Base-by-base conservation (phyloP, 495 filamentous ascomycete species). In the Eremomyces bilateralis region DNA sequence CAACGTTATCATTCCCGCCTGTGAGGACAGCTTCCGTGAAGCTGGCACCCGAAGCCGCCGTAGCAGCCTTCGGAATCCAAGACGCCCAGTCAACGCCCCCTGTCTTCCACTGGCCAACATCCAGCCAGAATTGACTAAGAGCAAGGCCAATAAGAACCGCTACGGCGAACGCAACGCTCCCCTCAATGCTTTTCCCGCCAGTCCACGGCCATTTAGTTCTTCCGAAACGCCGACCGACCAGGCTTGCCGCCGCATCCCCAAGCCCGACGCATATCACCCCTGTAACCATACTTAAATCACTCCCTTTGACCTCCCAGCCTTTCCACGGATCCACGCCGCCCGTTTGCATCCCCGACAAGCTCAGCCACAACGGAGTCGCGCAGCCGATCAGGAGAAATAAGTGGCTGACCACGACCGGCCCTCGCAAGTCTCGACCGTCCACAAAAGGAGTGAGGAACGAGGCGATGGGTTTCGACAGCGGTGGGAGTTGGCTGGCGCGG, bases 341-440 rank as follows among this genome's bases (percentile, higher is more conserved):
- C 10, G 30, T 18, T 0, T 66, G 53, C 0, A 73, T 56, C 0
- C 62, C 71, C 4, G 73, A 69, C 4, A 94, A 59, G 1, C 78
- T 80, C 1, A 95, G 63, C 88, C 88, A 99, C 30, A 94, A 63
- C 0, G 88, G 88, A 1, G 93, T 80, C 0, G 85, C 82, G 39
- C 90, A 93, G n/a, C 88, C 88, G 30, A 95, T 76, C 15, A 99
- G 67, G 16, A 99, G 62, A 46, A 99, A 99, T 24, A 99, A 88
- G 50, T 95, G 88, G 0, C 73, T 81, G 27, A 99, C 73, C 27
- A 99, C 85, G 27, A 95, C 85, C 0, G 88, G 88, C 0, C 88
- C 88, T 4, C 82, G 67, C 36, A 95, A 67, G 45, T 99, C 88
- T 33, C 88, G 60, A 6, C 90, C 90, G 44, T 99, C 88, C 1